phyloP scores from a whole-genome alignment of 495 filamentous ascomycete genomes.

The Xylaria grammica region DNA sequence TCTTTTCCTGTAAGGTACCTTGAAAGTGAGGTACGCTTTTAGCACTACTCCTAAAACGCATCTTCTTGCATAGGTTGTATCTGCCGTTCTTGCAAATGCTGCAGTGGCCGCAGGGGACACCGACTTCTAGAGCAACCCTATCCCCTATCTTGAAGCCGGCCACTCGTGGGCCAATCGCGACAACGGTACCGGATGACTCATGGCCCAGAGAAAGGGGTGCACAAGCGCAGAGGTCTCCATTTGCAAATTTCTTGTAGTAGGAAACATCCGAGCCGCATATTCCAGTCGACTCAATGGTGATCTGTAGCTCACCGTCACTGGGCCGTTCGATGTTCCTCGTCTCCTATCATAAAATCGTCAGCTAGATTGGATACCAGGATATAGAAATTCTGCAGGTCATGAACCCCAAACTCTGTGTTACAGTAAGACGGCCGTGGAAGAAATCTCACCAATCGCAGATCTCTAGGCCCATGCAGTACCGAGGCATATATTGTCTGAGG shows the following conservation, averaged over 20 bases:
- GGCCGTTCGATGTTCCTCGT: slow-evolving; percentile 53
- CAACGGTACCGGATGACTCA: slow-evolving; percentile 75
- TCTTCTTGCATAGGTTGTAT: slow-evolving; percentile 86
- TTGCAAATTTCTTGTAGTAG: slow-evolving; percentile 85
- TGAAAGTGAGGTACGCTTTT: slow-evolving; percentile 85
- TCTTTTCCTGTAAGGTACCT: slow-evolving; percentile 86
- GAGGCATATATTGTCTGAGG: slow-evolving; percentile 52
- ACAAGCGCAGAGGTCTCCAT: slow-evolving; percentile 78
- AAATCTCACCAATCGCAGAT: slow-evolving; percentile 55
- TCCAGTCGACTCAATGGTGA: slow-evolving; percentile 74
- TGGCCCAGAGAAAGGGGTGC: slow-evolving; percentile 78
- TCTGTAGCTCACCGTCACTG: slow-evolving; percentile 66
- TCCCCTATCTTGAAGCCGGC: slow-evolving; percentile 66
- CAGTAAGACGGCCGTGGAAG: slow-evolving; percentile 23
- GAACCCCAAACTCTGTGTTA: slow-evolving; percentile 32
- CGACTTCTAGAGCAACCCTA: slow-evolving; percentile 87
- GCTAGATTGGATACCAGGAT: background rate
- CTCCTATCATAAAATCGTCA: slow-evolving; percentile 41
- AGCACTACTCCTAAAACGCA: slow-evolving; percentile 84
- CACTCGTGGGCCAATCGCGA: slow-evolving; percentile 64
- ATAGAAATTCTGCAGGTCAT: background rate
- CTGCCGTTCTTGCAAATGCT: slow-evolving; percentile 73
- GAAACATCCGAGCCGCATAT: slow-evolving; percentile 86
- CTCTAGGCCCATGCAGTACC: slow-evolving; percentile 56
- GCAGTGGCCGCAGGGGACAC: slow-evolving; percentile 79